A percentile compares a stretch with the other conserved stretches of the same genome.
Conservation (phyloP, 345 rosid species). For the Brassica cretica region DNA sequence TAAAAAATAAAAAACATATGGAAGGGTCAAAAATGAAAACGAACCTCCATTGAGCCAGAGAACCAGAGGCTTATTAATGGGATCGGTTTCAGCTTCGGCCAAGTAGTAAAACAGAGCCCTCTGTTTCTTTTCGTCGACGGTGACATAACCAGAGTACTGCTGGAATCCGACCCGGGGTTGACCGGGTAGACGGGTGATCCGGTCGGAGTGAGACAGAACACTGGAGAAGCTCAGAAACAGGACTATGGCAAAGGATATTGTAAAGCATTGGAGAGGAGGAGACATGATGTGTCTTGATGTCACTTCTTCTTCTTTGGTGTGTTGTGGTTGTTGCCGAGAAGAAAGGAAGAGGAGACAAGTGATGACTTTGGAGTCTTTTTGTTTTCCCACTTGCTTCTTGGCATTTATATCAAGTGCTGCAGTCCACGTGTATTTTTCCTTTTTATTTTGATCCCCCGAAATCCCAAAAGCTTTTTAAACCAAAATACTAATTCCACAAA, state of each 20-base stretch:
- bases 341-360: slow-evolving; percentile 38
- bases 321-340: slow-evolving; percentile 27
- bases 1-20: too few species aligned
- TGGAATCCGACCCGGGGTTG: slow-evolving; percentile 77
- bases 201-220: slow-evolving; percentile 41
- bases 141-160: slow-evolving; percentile 88
- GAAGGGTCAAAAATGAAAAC: background rate
- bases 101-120: slow-evolving; percentile 94
- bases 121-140: slow-evolving; percentile 65
- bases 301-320: slow-evolving; percentile 13
- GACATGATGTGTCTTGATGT: slow-evolving; percentile 21
- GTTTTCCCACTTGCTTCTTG: slow-evolving; percentile 31
- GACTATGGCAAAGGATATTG: slow-evolving; percentile 49
- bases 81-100: slow-evolving; percentile 80
- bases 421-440: background rate
- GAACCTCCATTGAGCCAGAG: slow-evolving; percentile 99
- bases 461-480: too few species aligned
- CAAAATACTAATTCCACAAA: too few species aligned
- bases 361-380: slow-evolving; percentile 36
- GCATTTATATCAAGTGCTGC: slow-evolving; percentile 31
- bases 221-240: slow-evolving; percentile 5
- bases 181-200: slow-evolving; percentile 65
- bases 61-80: slow-evolving; percentile 80
- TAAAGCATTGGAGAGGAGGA: slow-evolving; percentile 30
- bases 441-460: too few species aligned